A percentile compares a stretch with the other conserved stretches of the same genome.
Conservation (phyloP, 352 stramenopile species). For the Phytophthora crassamura region DNA sequence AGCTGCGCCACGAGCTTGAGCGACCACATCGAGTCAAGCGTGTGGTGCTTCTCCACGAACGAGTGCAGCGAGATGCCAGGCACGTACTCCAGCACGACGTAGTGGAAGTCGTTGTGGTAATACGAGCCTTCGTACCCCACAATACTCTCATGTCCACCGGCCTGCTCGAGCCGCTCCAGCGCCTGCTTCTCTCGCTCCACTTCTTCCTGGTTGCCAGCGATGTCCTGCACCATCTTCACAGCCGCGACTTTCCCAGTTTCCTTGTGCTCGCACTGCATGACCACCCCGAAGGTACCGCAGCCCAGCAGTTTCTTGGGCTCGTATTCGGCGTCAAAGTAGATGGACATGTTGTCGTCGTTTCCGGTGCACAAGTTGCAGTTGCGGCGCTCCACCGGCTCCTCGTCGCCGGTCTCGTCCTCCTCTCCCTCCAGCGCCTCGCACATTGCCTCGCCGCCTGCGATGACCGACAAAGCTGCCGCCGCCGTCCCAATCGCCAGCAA, state of each 20-base stretch:
- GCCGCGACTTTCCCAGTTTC: constrained; percentile 62
- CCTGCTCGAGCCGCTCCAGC: constrained; percentile 54
- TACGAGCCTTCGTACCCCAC: constrained; percentile 72
- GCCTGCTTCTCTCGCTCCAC: constrained; percentile 68
- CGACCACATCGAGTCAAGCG: constrained; percentile 50
- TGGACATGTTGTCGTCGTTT: constrained; percentile 22
- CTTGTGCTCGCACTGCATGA: constrained; percentile 85
- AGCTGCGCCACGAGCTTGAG: constrained; percentile 69
- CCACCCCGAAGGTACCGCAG: constrained; percentile 79
- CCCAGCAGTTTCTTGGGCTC: constrained; percentile 69
- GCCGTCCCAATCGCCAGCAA: constrained; percentile 3
- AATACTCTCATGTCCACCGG: constrained; percentile 70
- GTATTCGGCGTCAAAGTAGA: constrained; percentile 74
- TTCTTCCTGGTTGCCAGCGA: constrained; percentile 59
- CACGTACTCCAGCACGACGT: constrained; percentile 84
- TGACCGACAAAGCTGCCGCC: background rate
- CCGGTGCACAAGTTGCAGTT: constrained; percentile 17
- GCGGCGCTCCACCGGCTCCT: constrained; percentile 3
- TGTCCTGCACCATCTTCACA: constrained; percentile 83
- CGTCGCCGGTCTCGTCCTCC: background rate
- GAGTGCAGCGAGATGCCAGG: constrained; percentile 70
- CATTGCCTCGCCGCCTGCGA: constrained; percentile 10
- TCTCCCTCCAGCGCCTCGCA: constrained; percentile 26
- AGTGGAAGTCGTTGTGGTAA: constrained; percentile 82
- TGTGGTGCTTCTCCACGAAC: constrained; percentile 64